Base-by-base conservation (phyloP, 2,329 filamentous ascomycete genomes). In the Scortechinia acanthostroma region DNA sequence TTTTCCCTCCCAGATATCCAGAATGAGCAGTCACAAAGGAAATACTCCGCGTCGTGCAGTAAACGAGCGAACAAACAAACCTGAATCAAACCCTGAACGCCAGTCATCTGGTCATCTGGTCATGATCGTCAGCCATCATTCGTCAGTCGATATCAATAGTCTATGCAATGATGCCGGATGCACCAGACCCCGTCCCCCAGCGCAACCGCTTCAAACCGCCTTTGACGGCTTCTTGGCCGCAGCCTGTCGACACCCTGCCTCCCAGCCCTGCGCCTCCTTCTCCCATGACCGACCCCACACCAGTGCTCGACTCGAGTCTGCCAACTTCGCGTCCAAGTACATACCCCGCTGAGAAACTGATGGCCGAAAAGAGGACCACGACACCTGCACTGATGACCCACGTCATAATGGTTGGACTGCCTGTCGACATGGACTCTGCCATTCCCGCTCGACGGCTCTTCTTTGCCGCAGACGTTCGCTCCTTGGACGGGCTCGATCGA, bases 351-450 rank as follows among this genome's bases (percentile, higher is more conserved):
- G 76, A 76, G 57, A 83, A 84, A 52, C 77, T 80, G 49, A 83
- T 71, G 2, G 79, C 80, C 15, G 75, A 79, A 46, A 83, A 73
- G 0, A 83, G 66, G 2, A 83, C 76, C 2, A 83, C 76, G 16
- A 83, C 77, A 2, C 80, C 78, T 0, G 80, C 80, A 43, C 76
- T 79, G 42, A 83, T 73, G 3, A 83, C 74, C 80, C 80, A 84
- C 0, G 79, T 82, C 51, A 83, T 71, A 5, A 83, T 62, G 0
- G 79, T 83, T 1, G 79, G 79, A 22, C 69, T 75, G 47, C 77
- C 68, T 4, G 60, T 45, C 1, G 58, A 51, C 2, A 57, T 52
- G 4, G 58, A 53, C 16, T 66, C 60, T 2, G 55, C 46, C 30
- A 58, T 45, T 30, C 48, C 56, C 3, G 54, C 47, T 4, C 57